These are phyloP conservation scores for Asterella californica DNA, from an alignment of 225 moss, liverwort and hornwort genomes.

Conservation along the genomic window DNA sequence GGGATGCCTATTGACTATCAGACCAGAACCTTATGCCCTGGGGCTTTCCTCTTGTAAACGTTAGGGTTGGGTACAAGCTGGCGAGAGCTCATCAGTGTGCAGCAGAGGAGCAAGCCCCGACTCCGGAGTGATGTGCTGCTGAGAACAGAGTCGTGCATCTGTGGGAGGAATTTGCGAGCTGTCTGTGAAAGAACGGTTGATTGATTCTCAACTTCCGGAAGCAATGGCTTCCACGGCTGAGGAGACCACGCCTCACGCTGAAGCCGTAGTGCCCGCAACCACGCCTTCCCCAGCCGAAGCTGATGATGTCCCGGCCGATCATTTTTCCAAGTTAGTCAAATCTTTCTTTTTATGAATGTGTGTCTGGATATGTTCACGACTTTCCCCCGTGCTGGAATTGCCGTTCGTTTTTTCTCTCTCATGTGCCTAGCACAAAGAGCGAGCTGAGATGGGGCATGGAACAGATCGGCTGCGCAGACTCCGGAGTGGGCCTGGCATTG, in stretches of 20 bases:
- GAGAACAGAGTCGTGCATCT: too few relatives aligned
- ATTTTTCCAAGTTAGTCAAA: conserved; percentile 11
- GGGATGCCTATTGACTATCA: too few relatives aligned
- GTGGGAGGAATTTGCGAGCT: too few relatives aligned
- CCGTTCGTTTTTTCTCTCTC: neutral
- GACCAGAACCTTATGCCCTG: too few relatives aligned
- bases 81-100: too few relatives aligned
- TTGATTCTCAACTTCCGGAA: neutral
- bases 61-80: too few relatives aligned
- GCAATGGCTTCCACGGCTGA: conserved; percentile 1
- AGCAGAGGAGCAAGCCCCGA: too few relatives aligned
- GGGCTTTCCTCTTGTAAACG: too few relatives aligned
- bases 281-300: neutral
- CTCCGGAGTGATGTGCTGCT: too few relatives aligned
- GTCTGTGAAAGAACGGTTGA: too few relatives aligned
- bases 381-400: neutral
- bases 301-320: conserved; percentile 11
- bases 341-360: neutral
- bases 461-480: neutral
- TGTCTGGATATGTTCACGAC: neutral
- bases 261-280: neutral
- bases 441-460: neutral
- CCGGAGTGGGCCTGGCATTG: too few relatives aligned
- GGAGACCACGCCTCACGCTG: neutral
- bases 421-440: neutral